Conservation (phyloP, 2,329 filamentous ascomycete genomes). For the Aspergillus brasiliensis region DNA sequence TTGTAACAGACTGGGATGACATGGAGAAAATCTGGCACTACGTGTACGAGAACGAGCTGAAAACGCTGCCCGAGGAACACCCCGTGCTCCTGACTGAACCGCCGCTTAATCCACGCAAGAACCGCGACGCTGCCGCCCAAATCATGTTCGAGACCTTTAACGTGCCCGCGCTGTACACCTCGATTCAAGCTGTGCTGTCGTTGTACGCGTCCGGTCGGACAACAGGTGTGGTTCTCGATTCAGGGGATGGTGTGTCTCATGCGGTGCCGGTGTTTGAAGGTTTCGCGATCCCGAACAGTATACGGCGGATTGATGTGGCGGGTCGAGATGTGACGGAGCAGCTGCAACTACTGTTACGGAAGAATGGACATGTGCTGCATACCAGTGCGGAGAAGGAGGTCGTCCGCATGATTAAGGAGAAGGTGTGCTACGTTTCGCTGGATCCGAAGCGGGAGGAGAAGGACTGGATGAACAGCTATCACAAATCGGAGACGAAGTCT, state of each 20-base stretch:
- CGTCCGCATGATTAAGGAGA: constrained; percentile 96
- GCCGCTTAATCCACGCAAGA: constrained; percentile 89
- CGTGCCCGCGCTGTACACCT: constrained; percentile 92
- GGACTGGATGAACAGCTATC: constrained; percentile 75
- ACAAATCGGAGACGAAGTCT: constrained; percentile 75
- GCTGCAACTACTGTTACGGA: constrained; percentile 84
- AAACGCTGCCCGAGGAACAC: constrained; percentile 98
- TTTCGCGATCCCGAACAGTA: constrained; percentile 94
- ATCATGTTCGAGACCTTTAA: constrained; percentile 99
- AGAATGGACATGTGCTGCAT: constrained; percentile 92
- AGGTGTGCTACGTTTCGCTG: constrained; percentile 83
- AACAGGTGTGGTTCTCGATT: constrained; percentile 92
- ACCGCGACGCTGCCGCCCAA: constrained; percentile 94
- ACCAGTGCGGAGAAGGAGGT: constrained; percentile 99
- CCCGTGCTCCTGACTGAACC: constrained; percentile 95
- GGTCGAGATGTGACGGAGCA: constrained; percentile 96
- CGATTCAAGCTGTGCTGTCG: constrained; percentile 94
- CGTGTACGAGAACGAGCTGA: constrained; percentile 92
- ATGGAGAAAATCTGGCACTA: constrained; percentile 99
- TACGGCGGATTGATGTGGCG: constrained; percentile 92
- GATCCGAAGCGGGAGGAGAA: constrained; percentile 95
- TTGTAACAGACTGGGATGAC: constrained; percentile 99
- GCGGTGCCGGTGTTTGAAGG: constrained; percentile 97
- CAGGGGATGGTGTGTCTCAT: constrained; percentile 94
- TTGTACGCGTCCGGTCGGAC: constrained; percentile 95